These are phyloP conservation scores for Aeschynomene evenia DNA, from an alignment of 306 rosid species.

Conservation along the genomic window DNA sequence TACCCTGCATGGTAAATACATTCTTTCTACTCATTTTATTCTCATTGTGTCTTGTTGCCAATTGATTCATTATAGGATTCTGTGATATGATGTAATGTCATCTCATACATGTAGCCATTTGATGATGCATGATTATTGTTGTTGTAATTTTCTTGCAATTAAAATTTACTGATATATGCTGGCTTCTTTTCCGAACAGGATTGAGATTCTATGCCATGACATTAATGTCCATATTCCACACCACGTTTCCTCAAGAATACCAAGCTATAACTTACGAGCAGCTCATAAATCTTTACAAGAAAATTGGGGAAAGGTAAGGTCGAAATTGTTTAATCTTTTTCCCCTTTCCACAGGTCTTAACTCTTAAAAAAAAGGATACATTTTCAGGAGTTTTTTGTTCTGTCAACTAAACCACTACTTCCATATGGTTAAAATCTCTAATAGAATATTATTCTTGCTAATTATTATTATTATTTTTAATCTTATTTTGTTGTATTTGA, in stretches of 20 bases:
- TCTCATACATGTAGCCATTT: too few species aligned
- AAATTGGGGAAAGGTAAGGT: conserved; percentile 88
- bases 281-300: conserved; percentile 80
- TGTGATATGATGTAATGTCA: too few species aligned
- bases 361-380: too few species aligned
- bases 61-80: neutral
- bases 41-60: conserved; percentile 8
- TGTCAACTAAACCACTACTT: neutral
- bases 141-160: conserved; percentile 8
- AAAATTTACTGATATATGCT: too few species aligned
- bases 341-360: neutral
- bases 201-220: conserved; percentile 82
- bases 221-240: conserved; percentile 90
- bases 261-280: conserved; percentile 84
- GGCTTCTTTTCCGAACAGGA: conserved; percentile 52
- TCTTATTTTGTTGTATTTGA: conserved; percentile 29
- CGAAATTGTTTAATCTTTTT: neutral
- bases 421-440: neutral
- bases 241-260: conserved; percentile 89
- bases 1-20: conserved; percentile 84
- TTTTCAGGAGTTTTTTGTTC: too few species aligned
- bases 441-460: neutral
- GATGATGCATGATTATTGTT: too few species aligned
- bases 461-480: conserved; percentile 1
- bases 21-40: conserved; percentile 19